Percentiles rank a stretch among this genome's conserved stretches.
phyloP scores from a whole-genome alignment of 2,329 filamentous ascomycete species.

The Fusarium caatingaense region DNA sequence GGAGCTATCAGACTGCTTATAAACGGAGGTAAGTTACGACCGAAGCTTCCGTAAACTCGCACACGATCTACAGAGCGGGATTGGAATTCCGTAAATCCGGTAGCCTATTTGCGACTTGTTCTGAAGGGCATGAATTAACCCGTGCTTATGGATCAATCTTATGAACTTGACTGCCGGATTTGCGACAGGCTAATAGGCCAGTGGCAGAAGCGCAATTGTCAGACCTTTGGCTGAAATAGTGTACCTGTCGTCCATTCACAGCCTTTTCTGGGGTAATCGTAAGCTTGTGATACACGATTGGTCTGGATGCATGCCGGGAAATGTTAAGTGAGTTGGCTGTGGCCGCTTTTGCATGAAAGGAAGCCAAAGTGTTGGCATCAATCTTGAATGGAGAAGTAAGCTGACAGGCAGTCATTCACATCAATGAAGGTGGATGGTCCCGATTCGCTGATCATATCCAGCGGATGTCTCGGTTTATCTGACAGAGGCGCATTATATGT shows the following conservation, averaged over 20 bases:
- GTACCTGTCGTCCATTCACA: not conserved
- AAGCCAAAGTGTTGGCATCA: not conserved
- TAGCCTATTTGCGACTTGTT: not conserved
- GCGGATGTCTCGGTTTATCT: not conserved
- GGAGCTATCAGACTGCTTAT: not conserved
- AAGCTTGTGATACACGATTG: not conserved
- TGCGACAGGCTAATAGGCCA: not conserved
- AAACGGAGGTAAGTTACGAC: not conserved
- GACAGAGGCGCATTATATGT: not conserved
- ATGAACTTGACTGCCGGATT: not conserved
- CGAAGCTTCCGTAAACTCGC: not conserved
- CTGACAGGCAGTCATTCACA: too few species aligned
- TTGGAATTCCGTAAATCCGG: not conserved
- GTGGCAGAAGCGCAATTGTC: too few species aligned
- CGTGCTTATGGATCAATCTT: not conserved
- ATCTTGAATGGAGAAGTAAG: too few species aligned
- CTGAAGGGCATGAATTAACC: not conserved
- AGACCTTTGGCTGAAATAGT: not conserved
- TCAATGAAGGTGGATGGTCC: not conserved
- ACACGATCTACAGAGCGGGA: not conserved
- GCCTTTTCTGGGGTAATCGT: not conserved
- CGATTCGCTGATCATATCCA: not conserved
- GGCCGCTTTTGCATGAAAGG: not conserved
- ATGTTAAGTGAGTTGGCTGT: too few species aligned
- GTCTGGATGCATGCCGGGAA: not conserved